Evolutionary conservation across 441 rosid species (phyloP), one percentile per base, ranked within the genome.

Genomic region (Erysimum cheiri): DNA sequence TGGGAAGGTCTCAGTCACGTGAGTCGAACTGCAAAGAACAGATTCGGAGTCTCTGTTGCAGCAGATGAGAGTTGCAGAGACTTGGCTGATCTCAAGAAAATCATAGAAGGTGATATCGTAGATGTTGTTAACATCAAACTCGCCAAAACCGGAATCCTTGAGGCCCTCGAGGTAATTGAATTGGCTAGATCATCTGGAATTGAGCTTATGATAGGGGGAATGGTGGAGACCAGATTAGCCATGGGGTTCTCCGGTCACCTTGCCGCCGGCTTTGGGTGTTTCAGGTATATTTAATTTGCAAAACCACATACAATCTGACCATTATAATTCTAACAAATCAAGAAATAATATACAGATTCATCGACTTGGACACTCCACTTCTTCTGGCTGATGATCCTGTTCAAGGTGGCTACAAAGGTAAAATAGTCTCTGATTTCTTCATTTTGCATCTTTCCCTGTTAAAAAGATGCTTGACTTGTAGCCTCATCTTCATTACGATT

Each of bases 171-270:
- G 66, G 79, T 92, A 39, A 86, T 92, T 13, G 90, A 87, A 64
- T 74, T 80, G 60, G 94, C 88, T 54, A 83, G 81, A 72, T 78
- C 74, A 17, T 78, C 91, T 2, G 90, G 91, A 12, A 68, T 92
- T 80, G 82, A 79, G 71, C 82, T 90, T 43, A 94, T 92, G 97
- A 87, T 92, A 19, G 97, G 90, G 57, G 97, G 97, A 65, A 87
- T 90, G 97, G 96, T 91, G 59, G 99, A 94, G 82, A 94, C 97
- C 32, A 83, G 96, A 75, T 66, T 94, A 49, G 94, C 94, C 40
- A 94, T 90, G 92, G 99, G 97, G 44, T 94, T 94, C 78, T 92
- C 96, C 1, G 93, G 92, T 52, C 97, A 91, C 75, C 92, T 94
- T 66, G 90, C 98, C 50, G 97, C 98, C 33, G 98, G 99, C 56